Base-by-base conservation (phyloP, 768 basidiomycete species). In the Fibroporia radiculosa region DNA sequence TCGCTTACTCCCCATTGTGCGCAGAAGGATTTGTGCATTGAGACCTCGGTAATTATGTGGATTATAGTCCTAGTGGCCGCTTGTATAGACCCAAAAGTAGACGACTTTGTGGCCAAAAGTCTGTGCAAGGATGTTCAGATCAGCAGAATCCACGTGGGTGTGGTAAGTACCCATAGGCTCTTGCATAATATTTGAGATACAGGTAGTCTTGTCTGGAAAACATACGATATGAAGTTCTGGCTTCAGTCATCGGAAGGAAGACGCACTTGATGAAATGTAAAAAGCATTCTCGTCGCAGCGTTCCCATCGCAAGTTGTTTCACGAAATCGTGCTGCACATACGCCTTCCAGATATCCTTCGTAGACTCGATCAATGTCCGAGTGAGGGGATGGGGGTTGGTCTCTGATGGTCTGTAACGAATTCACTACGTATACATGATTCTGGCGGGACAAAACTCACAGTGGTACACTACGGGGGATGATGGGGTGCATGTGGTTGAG, bases 251-350 rank as follows among this genome's bases (percentile, higher is more conserved):
- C 24, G 27, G 34, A 11, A 13, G 4, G 20, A 4, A 14, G 5
- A 52, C 78, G 40, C 45, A 89, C 87, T 81, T 84, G 63, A 95
- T 82, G 59, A 93, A 96, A 56, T 92, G 81, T 12, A 84, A 56
- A 61, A 95, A 97, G 18, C 71, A 65, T n/a, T 76, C 68, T 29
- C 62, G 65, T 0, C 77, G 68, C 2, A 93, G 73, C 0, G 77
- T 82, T 0, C 90, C 92, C 40, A 71, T 64, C 0, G 84, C 91
- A 0, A 96, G 71, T 39, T 78, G 75, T 43, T 70, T 68, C 23
- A 93, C 88, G 53, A 95, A 97, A 1, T 84, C 78, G 54, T 97
- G 93, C 54, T 88, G 66, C 0, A 93, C 81, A 53, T 86, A 93
- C 41, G 68, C 66, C 47, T 77, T 76, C 89, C 92, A 88, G 3